Percentiles rank a stretch among this genome's conserved stretches.
Conservation (phyloP, 2,329 filamentous ascomycete genomes). For the Elsinoe australis region DNA sequence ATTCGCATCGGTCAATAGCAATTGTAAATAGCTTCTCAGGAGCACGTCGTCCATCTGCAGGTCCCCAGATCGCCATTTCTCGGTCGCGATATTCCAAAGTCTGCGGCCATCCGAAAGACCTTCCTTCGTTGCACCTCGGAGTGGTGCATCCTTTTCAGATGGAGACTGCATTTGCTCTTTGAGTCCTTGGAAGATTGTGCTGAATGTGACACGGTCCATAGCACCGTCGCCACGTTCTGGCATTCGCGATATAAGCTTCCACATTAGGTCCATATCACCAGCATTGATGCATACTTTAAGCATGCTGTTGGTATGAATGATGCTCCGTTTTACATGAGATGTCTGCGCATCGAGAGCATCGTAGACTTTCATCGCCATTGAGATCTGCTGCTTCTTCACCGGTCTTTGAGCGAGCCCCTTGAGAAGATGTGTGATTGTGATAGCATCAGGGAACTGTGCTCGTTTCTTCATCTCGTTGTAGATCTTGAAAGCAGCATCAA, state of each 20-base stretch:
- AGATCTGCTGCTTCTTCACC: slow-evolving; percentile 53
- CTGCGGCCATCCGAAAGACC: slow-evolving; percentile 52
- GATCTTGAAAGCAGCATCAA: slow-evolving; percentile 64
- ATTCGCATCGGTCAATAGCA: slow-evolving; percentile 59
- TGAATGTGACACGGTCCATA: slow-evolving; percentile 68
- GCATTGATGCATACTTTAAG: slow-evolving; percentile 71
- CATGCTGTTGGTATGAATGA: slow-evolving; percentile 82
- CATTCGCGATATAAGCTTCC: slow-evolving; percentile 65
- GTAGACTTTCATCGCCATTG: slow-evolving; percentile 68
- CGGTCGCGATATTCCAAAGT: slow-evolving; percentile 73
- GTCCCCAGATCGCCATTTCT: slow-evolving; percentile 65
- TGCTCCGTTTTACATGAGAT: slow-evolving; percentile 60
- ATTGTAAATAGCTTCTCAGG: slow-evolving; percentile 69
- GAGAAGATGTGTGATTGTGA: slow-evolving; percentile 80
- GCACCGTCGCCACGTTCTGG: slow-evolving; percentile 55
- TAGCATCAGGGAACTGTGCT: slow-evolving; percentile 66
- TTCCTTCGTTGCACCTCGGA: slow-evolving; percentile 38
- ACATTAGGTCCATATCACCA: slow-evolving; percentile 70
- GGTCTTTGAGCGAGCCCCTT: slow-evolving; percentile 59
- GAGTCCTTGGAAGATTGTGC: slow-evolving; percentile 73
- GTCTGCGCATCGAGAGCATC: slow-evolving; percentile 60
- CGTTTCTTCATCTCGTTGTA: slow-evolving; percentile 99
- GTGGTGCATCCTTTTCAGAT: slow-evolving; percentile 29
- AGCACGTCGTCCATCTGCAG: slow-evolving; percentile 69
- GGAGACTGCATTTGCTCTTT: slow-evolving; percentile 36